These are phyloP conservation scores for Cicer pinnatifidum DNA, from an alignment of 306 rosid genomes.

Conservation along the genomic window DNA sequence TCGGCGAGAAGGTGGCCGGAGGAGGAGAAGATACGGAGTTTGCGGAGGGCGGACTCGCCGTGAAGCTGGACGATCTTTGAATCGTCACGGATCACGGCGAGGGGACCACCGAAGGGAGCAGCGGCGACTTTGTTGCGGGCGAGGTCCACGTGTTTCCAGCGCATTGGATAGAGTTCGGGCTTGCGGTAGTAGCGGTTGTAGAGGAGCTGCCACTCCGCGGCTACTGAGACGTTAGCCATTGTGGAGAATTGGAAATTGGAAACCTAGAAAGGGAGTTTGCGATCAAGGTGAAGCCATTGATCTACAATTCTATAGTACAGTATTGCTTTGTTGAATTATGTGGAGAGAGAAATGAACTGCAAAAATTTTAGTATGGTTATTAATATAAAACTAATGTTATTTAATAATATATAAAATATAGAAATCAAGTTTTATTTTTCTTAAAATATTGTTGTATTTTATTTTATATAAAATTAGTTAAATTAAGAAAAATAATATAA, in stretches of 20 bases:
- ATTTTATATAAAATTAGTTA: no score
- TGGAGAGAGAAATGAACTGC: not conserved
- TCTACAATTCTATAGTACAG: not conserved
- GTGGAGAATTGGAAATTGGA: not conserved
- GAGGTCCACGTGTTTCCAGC: constrained; percentile 83
- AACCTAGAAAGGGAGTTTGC: not conserved
- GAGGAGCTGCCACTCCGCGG: constrained; percentile 99
- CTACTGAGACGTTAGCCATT: constrained; percentile 93
- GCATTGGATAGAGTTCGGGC: constrained; percentile 79
- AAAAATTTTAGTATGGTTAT: no score
- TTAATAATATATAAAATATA: no score
- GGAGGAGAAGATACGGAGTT: constrained; percentile 85
- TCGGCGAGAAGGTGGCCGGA: constrained; percentile 76
- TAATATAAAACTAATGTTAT: no score
- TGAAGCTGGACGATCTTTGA: constrained; percentile 98
- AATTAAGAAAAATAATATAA: no score
- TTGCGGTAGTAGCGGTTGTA: constrained; percentile 90
- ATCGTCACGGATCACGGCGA: constrained; percentile 94
- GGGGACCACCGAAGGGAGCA: constrained; percentile 89
- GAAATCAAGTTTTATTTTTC: no score
- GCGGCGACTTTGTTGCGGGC: constrained; percentile 89
- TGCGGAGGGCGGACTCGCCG: constrained; percentile 92
- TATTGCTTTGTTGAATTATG: not conserved
- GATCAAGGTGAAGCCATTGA: constrained; percentile 6
- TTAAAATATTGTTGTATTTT: no score